Conservation (phyloP, 2,329 filamentous ascomycete genomes). For the Calonectria pseudoreteaudii region DNA sequence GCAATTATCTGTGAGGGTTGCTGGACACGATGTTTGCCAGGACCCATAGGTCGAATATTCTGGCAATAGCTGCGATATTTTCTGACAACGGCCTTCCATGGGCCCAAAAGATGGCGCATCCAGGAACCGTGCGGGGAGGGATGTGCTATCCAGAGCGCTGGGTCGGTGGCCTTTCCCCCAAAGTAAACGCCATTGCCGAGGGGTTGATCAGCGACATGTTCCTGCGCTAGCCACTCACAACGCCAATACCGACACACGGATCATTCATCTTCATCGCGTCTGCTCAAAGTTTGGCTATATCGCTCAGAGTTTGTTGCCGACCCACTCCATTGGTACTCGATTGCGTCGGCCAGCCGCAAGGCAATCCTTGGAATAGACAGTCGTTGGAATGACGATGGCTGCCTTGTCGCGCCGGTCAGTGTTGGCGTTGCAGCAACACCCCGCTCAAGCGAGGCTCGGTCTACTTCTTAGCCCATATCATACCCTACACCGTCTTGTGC, state of each 20-base stretch:
- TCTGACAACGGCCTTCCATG: not conserved
- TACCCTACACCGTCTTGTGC: slow-evolving; percentile 18
- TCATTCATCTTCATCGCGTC: slow-evolving; percentile 2
- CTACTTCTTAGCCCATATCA: slow-evolving; percentile 10
- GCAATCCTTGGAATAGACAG: slow-evolving; percentile 1
- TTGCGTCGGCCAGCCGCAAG: not conserved
- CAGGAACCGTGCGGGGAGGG: slow-evolving; percentile 6
- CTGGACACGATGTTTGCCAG: not conserved
- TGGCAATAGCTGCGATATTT: not conserved
- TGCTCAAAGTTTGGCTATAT: not conserved
- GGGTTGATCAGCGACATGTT: slow-evolving; percentile 19
- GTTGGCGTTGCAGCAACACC: slow-evolving; percentile 21
- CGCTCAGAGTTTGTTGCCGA: not conserved
- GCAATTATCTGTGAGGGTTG: slow-evolving; percentile 4
- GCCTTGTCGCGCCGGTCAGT: slow-evolving; percentile 15
- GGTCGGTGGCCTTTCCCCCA: slow-evolving; percentile 16
- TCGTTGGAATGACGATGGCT: slow-evolving; percentile 20
- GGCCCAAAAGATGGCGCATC: slow-evolving; percentile 3
- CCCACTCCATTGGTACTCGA: not conserved
- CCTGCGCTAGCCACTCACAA: slow-evolving; percentile 18
- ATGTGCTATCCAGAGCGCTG: slow-evolving; percentile 20
- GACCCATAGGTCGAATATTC: not conserved
- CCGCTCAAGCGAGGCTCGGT: slow-evolving; percentile 23
- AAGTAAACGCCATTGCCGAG: slow-evolving; percentile 25
- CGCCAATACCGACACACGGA: slow-evolving; percentile 9